Percentiles rank a stretch among this genome's conserved stretches.
Evolutionary conservation across 2,329 filamentous ascomycete species (phyloP).

Genomic region (Cladosporium cucumerinum): DNA sequence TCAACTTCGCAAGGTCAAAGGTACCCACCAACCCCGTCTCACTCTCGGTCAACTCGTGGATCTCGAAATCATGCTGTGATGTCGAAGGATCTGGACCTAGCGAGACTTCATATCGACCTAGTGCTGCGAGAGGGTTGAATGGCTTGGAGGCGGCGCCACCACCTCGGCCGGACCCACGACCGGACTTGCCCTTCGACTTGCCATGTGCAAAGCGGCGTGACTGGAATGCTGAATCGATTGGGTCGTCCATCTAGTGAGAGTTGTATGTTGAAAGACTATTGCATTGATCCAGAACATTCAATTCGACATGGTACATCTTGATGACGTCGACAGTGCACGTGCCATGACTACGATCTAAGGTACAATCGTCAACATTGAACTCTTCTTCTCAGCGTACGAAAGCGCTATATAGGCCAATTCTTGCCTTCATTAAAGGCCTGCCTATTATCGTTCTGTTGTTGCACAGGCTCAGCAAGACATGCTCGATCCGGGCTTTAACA

Average conservation of each 20-base stretch:
- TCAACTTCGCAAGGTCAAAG: slow-evolving; percentile 1
- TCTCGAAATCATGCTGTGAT: slow-evolving; percentile 6
- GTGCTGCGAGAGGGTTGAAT: slow-evolving; percentile 15
- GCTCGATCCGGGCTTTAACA: neutral
- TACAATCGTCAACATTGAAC: neutral
- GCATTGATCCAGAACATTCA: neutral
- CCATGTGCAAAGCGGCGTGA: slow-evolving; percentile 6
- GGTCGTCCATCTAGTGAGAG: neutral
- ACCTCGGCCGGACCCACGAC: neutral
- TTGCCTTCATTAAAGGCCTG: neutral
- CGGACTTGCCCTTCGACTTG: slow-evolving; percentile 7
- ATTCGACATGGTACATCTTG: too few species aligned
- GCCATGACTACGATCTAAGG: neutral
- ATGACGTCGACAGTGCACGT: neutral
- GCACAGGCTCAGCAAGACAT: neutral
- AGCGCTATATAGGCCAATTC: neutral
- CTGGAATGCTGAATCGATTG: neutral
- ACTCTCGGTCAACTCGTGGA: slow-evolving; percentile 17
- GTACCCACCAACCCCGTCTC: slow-evolving; percentile 15
- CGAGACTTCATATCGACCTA: slow-evolving; percentile 16
- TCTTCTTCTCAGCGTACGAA: neutral
- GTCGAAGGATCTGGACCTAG: neutral
- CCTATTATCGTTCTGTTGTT: neutral
- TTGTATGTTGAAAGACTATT: neutral
- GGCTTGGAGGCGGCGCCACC: neutral